Conservation (phyloP, 2,329 filamentous ascomycete genomes). For the Sclerotinia subarctica region DNA sequence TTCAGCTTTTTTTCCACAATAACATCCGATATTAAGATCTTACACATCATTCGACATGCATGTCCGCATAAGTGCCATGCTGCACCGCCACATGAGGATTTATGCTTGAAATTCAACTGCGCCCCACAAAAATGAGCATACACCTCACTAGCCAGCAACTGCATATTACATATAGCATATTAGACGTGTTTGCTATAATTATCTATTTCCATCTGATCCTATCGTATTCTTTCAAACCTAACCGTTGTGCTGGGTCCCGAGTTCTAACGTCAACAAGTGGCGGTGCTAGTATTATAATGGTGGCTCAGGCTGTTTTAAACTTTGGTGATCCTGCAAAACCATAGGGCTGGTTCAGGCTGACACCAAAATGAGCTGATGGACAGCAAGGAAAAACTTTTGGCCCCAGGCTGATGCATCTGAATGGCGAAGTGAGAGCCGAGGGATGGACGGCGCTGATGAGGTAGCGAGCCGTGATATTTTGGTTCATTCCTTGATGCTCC, state of each 20-base stretch:
- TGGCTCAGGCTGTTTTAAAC: slow-evolving; percentile 17
- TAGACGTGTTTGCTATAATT: neutral
- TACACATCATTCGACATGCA: neutral
- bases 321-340: neutral
- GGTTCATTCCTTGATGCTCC: neutral
- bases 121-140: neutral
- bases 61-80: slow-evolving; percentile 10
- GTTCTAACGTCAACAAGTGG: slow-evolving; percentile 12
- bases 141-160: neutral
- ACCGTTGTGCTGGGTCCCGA: neutral
- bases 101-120: slow-evolving; percentile 4
- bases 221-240: neutral
- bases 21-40: neutral
- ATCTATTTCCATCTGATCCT: neutral
- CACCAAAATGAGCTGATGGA: neutral
- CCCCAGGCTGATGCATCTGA: neutral
- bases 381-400: neutral
- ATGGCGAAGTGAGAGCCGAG: neutral
- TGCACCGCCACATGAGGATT: slow-evolving; percentile 19
- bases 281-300: slow-evolving; percentile 11
- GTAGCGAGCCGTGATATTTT: neutral
- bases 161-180: neutral
- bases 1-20: neutral
- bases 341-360: neutral
- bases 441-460: neutral